phyloP scores from a whole-genome alignment of 1,284 basidiomycete species.

The Filobasidium uniguttulatum region DNA sequence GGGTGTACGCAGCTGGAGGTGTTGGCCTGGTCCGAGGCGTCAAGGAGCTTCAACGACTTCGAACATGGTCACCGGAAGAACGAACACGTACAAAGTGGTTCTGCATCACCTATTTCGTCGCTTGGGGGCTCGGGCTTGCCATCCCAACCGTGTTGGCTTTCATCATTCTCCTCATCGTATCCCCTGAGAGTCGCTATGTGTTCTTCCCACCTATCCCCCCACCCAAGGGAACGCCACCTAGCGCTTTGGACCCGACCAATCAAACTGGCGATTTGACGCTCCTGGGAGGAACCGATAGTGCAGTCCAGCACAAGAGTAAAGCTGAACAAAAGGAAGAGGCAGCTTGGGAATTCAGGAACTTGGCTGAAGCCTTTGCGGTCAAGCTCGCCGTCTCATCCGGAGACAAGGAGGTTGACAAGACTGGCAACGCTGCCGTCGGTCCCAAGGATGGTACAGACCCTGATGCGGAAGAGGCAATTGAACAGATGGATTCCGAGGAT shows the following conservation, averaged over 20 bases:
- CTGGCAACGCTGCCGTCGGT: constrained; percentile 35
- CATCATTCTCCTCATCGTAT: constrained; percentile 39
- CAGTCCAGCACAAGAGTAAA: constrained; percentile 32
- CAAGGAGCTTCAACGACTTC: constrained; percentile 42
- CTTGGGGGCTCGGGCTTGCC: constrained; percentile 40
- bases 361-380: constrained; percentile 32
- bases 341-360: constrained; percentile 34
- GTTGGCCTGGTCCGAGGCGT: constrained; percentile 39
- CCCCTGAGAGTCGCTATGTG: constrained; percentile 37
- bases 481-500: constrained; percentile 15
- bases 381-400: constrained; percentile 25
- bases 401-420: constrained; percentile 24
- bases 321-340: constrained; percentile 39
- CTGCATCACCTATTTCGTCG: constrained; percentile 39
- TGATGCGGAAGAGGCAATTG: background rate
- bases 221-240: constrained; percentile 32
- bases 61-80: constrained; percentile 43
- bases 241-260: constrained; percentile 38
- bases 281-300: constrained; percentile 32
- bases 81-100: constrained; percentile 38
- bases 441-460: constrained; percentile 21
- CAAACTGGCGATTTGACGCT: constrained; percentile 36
- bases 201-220: constrained; percentile 44
- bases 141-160: constrained; percentile 36
- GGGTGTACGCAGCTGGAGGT: constrained; percentile 42